Conservation (phyloP, 1,139 yeast genomes). For the Pichia sp. region DNA sequence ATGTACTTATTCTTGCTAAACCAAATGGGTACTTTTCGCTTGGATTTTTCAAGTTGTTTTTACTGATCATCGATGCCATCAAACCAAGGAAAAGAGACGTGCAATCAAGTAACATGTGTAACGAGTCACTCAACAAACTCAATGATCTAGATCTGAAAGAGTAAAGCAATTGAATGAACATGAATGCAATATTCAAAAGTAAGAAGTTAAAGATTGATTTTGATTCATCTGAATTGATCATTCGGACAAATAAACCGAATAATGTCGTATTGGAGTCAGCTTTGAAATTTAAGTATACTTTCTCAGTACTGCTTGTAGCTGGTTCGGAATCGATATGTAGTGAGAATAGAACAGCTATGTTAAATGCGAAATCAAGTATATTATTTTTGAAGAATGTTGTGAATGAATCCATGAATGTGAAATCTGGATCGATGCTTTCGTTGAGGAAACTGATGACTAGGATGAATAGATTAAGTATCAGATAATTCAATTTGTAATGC, state of each 20-base stretch:
- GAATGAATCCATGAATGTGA: slow-evolving; percentile 1
- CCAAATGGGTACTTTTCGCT: slow-evolving; percentile 84
- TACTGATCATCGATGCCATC: slow-evolving; percentile 69
- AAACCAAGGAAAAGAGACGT: slow-evolving; percentile 86
- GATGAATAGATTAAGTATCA: slow-evolving; percentile 25
- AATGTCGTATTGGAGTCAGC: slow-evolving; percentile 14
- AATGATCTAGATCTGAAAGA: slow-evolving; percentile 91
- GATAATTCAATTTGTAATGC: slow-evolving; percentile 26
- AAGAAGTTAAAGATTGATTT: slow-evolving; percentile 87
- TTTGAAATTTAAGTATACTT: neutral
- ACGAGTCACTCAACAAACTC: slow-evolving; percentile 87
- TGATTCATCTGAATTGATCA: slow-evolving; percentile 69
- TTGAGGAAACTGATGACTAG: slow-evolving; percentile 23
- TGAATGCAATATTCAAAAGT: slow-evolving; percentile 81
- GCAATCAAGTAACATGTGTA: slow-evolving; percentile 97
- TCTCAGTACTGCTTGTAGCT: too few relatives aligned
- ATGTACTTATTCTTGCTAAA: slow-evolving; percentile 76
- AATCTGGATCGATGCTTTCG: slow-evolving; percentile 14
- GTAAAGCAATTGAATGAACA: slow-evolving; percentile 90
- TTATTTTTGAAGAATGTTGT: slow-evolving; percentile 11
- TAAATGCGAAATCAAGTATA: slow-evolving; percentile 16
- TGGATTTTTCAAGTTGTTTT: slow-evolving; percentile 38
- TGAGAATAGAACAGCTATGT: slow-evolving; percentile 13
- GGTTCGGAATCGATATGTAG: slow-evolving; percentile 4
- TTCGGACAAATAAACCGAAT: slow-evolving; percentile 34